phyloP scores from a whole-genome alignment of 495 filamentous ascomycete genomes.

The Hypoxylon lienhwacheense region DNA sequence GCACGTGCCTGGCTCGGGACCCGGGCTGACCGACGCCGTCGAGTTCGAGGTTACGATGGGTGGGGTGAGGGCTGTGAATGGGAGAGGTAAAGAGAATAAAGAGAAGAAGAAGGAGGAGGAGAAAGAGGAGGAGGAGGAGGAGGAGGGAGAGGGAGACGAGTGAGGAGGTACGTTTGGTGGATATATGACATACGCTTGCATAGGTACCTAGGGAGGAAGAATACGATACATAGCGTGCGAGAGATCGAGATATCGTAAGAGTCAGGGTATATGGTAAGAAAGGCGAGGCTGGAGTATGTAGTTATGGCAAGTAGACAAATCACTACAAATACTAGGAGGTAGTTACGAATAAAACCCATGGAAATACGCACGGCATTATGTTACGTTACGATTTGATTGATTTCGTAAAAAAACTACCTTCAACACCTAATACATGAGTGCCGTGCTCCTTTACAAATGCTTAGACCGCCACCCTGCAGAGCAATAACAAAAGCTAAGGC shows the following conservation, averaged over 20 bases:
- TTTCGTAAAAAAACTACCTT: too few species aligned
- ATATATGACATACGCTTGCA: not conserved
- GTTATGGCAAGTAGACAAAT: too few species aligned
- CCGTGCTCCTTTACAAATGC: conserved; percentile 23
- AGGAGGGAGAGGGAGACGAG: not conserved
- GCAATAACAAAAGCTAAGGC: conserved; percentile 12
- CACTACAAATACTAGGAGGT: too few species aligned
- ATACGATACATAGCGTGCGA: too few species aligned
- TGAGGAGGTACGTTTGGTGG: not conserved
- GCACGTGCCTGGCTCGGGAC: conserved; percentile 58
- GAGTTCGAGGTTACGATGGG: conserved; percentile 61
- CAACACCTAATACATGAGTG: too few species aligned
- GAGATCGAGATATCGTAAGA: too few species aligned
- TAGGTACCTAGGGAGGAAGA: not conserved
- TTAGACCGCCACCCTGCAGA: too few species aligned
- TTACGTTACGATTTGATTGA: too few species aligned
- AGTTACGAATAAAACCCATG: too few species aligned
- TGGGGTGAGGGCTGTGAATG: conserved; percentile 50
- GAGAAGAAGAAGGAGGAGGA: conserved; percentile 3
- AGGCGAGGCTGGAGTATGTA: too few species aligned
- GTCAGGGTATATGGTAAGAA: too few species aligned
- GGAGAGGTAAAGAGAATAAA: conserved; percentile 22
- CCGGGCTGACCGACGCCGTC: conserved; percentile 48
- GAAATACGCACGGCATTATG: too few species aligned
- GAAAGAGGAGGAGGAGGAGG: not conserved